Percentiles rank a stretch among this genome's conserved stretches.
Evolutionary conservation across 768 basidiomycete species (phyloP).

Genomic region (Coprinopsis sp.): DNA sequence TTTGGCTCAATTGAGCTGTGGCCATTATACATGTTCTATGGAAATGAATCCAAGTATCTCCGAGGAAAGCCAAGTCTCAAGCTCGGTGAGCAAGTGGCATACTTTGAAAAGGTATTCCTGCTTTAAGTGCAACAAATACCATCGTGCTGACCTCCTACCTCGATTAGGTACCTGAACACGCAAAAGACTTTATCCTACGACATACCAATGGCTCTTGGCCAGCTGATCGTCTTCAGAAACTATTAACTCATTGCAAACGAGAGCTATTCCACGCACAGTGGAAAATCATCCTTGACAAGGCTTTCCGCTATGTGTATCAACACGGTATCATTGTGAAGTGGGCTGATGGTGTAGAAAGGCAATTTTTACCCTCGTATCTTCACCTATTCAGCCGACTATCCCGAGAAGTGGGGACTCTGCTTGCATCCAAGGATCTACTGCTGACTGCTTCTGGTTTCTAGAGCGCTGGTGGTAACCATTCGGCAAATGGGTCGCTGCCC

Average conservation of each 20-base stretch:
- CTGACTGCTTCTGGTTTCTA: neutral
- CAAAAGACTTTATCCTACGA: constrained; percentile 15
- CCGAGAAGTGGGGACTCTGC: constrained; percentile 17
- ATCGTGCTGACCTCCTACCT: no score
- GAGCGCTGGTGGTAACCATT: constrained; percentile 27
- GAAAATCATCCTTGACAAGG: constrained; percentile 13
- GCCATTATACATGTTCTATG: constrained; percentile 16
- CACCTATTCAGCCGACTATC: constrained; percentile 14
- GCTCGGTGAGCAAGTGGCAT: neutral
- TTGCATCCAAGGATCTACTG: neutral
- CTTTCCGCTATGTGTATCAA: constrained; percentile 17
- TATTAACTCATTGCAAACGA: constrained; percentile 13
- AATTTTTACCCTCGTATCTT: constrained; percentile 15
- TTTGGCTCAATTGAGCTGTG: constrained; percentile 14
- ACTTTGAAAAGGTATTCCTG: neutral
- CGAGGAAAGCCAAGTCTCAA: constrained; percentile 8
- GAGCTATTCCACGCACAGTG: constrained; percentile 18
- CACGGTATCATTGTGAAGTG: constrained; percentile 14
- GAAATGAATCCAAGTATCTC: constrained; percentile 15
- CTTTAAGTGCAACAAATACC: no score
- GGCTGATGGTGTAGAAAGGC: constrained; percentile 6
- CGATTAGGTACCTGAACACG: constrained; percentile 17
- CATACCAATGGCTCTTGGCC: constrained; percentile 9
- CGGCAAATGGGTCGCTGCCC: constrained; percentile 32
- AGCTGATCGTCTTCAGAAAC: constrained; percentile 2